These are phyloP conservation scores for Tuber melanosporum DNA, from an alignment of 495 filamentous ascomycete species.

Conservation along the genomic window DNA sequence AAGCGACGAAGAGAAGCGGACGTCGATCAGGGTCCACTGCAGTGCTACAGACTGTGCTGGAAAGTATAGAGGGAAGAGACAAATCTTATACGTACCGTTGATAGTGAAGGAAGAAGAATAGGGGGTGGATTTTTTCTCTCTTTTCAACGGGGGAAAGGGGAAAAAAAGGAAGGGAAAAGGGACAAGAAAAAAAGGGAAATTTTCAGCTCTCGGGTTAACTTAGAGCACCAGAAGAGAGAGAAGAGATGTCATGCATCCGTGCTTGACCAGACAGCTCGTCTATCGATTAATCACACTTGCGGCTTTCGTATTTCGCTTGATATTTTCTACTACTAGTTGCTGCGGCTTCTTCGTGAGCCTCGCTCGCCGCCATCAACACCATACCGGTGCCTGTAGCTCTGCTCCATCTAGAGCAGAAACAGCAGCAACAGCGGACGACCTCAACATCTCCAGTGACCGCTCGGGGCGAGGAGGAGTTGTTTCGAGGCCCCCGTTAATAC, in stretches of 20 bases:
- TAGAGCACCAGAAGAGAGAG: constrained; percentile 6
- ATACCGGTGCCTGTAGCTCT: background rate
- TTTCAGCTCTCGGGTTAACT: constrained; percentile 26
- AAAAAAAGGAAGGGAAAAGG: constrained; percentile 6
- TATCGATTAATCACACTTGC: constrained; percentile 32
- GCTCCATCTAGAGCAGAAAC: background rate
- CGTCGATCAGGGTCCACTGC: background rate
- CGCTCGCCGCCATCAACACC: background rate
- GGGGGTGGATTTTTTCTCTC: constrained; percentile 4
- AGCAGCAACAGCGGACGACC: background rate
- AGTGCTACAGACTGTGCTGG: background rate
- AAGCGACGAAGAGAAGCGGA: background rate
- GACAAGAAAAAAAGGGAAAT: constrained; percentile 10
- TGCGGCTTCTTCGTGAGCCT: constrained; percentile 9
- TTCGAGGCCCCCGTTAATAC: background rate
- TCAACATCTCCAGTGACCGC: background rate
- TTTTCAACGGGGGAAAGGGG: background rate
- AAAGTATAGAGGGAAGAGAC: background rate
- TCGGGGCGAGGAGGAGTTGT: background rate
- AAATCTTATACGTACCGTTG: background rate
- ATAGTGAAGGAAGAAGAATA: background rate
- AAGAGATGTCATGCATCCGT: constrained; percentile 37
- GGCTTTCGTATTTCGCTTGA: constrained; percentile 34
- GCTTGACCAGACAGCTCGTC: constrained; percentile 35
- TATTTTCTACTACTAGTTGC: constrained; percentile 25